A percentile compares a stretch with the other conserved stretches of the same genome.
These are phyloP conservation scores for Aureobasidium zeae DNA, from an alignment of 2,329 filamentous ascomycete species.

Conservation along the genomic window DNA sequence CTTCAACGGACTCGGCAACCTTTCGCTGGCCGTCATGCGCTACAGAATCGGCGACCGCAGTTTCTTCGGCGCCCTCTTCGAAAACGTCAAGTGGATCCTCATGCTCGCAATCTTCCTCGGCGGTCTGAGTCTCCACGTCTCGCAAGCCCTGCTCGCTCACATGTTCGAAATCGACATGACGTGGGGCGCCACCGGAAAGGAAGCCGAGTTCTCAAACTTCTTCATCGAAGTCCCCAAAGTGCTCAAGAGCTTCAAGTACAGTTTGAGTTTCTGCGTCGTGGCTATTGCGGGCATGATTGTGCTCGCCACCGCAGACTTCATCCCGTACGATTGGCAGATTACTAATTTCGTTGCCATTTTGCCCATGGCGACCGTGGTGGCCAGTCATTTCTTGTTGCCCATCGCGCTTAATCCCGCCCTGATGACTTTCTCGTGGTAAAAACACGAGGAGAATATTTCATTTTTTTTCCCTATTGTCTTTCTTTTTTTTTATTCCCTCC, in stretches of 20 bases:
- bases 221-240: constrained; percentile 77
- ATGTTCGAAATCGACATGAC: constrained; percentile 81
- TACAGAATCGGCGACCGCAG: constrained; percentile 50
- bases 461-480: neutral
- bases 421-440: constrained; percentile 69
- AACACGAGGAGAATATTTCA: too few species aligned
- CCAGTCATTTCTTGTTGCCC: constrained; percentile 61
- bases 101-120: constrained; percentile 70
- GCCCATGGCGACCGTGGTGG: constrained; percentile 63
- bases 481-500: constrained; percentile 1
- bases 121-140: constrained; percentile 70
- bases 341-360: constrained; percentile 55
- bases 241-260: constrained; percentile 68
- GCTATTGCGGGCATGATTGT: constrained; percentile 56
- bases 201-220: constrained; percentile 72
- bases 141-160: constrained; percentile 68
- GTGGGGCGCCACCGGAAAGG: constrained; percentile 78
- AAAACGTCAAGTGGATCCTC: constrained; percentile 55
- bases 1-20: constrained; percentile 53
- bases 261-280: constrained; percentile 52
- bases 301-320: constrained; percentile 52
- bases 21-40: constrained; percentile 52
- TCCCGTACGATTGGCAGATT: constrained; percentile 50
- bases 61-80: constrained; percentile 41
- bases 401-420: constrained; percentile 68